A percentile compares a stretch with the other conserved stretches of the same genome.
phyloP scores from a whole-genome alignment of 2,329 filamentous ascomycete genomes.

The Alternaria arborescens region DNA sequence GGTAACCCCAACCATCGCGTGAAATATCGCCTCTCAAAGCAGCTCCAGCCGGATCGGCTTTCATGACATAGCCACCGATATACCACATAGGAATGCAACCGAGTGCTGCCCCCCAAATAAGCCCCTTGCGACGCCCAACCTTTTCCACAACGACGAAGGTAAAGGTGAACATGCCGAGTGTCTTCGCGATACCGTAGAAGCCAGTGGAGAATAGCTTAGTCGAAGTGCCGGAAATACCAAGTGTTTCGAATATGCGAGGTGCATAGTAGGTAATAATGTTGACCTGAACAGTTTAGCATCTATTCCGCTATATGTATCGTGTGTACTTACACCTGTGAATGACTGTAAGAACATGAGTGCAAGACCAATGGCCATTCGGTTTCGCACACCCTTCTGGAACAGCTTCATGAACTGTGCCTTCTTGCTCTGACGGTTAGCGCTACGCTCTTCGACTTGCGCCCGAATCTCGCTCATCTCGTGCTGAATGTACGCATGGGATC shows the following conservation, averaged over 20 bases:
- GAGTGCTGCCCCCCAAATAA: conserved; percentile 59
- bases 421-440: conserved; percentile 40
- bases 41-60: conserved; percentile 58
- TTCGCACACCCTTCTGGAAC: conserved; percentile 51
- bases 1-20: conserved; percentile 59
- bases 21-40: conserved; percentile 54
- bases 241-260: conserved; percentile 50
- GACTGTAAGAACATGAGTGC: conserved; percentile 51
- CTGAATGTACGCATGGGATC: conserved; percentile 55
- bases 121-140: conserved; percentile 52
- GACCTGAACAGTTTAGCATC: conserved; percentile 25
- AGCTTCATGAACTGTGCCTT: conserved; percentile 46
- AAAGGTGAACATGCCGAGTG: conserved; percentile 53
- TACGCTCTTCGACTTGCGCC: conserved; percentile 44
- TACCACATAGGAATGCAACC: conserved; percentile 62
- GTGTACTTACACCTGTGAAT: conserved; percentile 42
- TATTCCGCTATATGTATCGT: too few relatives aligned
- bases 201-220: conserved; percentile 59
- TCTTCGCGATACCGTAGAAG: conserved; percentile 58
- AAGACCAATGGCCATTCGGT: conserved; percentile 51
- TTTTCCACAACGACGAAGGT: conserved; percentile 52
- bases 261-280: conserved; percentile 52
- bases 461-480: conserved; percentile 61
- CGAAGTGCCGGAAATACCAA: conserved; percentile 57
- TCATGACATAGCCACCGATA: conserved; percentile 63